Base-by-base conservation (phyloP, 2,329 filamentous ascomycete genomes). In the Cladosporium phlei region DNA sequence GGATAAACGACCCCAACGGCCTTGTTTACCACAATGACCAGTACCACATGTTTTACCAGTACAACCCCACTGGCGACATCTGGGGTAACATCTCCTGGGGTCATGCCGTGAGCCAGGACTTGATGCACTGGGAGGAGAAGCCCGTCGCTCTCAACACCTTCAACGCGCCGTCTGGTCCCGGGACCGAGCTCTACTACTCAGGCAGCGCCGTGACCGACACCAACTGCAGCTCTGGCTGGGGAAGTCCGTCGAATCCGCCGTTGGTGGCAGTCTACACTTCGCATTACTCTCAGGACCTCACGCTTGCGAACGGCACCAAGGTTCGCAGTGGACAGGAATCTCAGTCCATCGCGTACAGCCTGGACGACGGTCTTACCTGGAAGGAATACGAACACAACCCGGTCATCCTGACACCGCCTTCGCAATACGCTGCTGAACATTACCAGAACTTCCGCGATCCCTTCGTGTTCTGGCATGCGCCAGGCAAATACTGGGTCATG, bases 51-150 rank as follows among this genome's bases (percentile, higher is more conserved):
- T 60, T 50, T 42, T 59, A 53, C 29, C 59, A 61, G 45, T 56
- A 54, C 33, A 58, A 60, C 27, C 55, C 59, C 6, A 53, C 27
- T 17, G 49, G 47, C 1, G 35, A 44, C 11, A 35, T 40, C 33
- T 60, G 57, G 57, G 58, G 57, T 19, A 50, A 51, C 19, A 51
- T 59, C 46, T 53, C 52, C 21, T 61, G 59, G 58, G 57, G 57
- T 21, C 57, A 60, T 52, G 58, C 59, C 10, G 52, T 50, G 5
- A 60, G 57, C 32, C 38, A 25, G 1, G 60, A 64, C 17, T 9
- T 46, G 32, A 39, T 33, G 10, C 25, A 17, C 22, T 46, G 43
- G 43, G 22, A 40, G 2, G 38, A 40, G 17, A 17, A 37, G 11
- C 17, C 33, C 3, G 11, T 37, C n/a, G 33, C 33, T 12, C 33